phyloP scores from a whole-genome alignment of 306 rosid species.

The Herpetospermum pedunculosum region DNA sequence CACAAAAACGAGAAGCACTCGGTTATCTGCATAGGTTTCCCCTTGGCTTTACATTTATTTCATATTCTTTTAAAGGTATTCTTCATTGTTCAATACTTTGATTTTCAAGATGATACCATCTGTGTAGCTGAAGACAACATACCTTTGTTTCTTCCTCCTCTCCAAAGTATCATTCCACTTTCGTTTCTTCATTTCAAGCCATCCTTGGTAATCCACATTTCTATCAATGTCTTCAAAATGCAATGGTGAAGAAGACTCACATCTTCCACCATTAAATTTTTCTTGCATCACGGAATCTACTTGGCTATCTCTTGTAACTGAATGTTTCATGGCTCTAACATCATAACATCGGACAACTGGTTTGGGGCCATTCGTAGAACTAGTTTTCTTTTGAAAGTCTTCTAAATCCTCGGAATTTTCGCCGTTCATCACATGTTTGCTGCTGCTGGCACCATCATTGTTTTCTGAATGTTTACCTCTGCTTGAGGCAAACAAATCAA shows the following conservation, averaged over 20 bases:
- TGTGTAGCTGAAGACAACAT: no score
- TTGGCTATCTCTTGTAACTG: constrained; percentile 17
- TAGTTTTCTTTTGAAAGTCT: constrained; percentile 55
- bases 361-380: constrained; percentile 47
- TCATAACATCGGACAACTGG: constrained; percentile 67
- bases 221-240: constrained; percentile 42
- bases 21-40: no score
- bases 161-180: constrained; percentile 67
- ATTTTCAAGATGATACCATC: no score
- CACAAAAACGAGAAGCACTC: no score
- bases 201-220: constrained; percentile 74
- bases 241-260: constrained; percentile 18
- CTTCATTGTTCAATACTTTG: no score
- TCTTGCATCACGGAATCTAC: constrained; percentile 21
- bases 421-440: constrained; percentile 18
- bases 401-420: constrained; percentile 56
- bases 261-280: constrained; percentile 21
- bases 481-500: constrained; percentile 46
- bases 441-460: constrained; percentile 23
- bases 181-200: constrained; percentile 86
- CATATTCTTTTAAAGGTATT: no score
- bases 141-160: constrained; percentile 80
- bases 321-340: constrained; percentile 27
- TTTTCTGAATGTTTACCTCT: constrained; percentile 25
- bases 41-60: no score